A percentile compares a stretch with the other conserved stretches of the same genome.
These are phyloP conservation scores for Coriaria nepalensis DNA, from an alignment of 306 rosid genomes.

Conservation along the genomic window DNA sequence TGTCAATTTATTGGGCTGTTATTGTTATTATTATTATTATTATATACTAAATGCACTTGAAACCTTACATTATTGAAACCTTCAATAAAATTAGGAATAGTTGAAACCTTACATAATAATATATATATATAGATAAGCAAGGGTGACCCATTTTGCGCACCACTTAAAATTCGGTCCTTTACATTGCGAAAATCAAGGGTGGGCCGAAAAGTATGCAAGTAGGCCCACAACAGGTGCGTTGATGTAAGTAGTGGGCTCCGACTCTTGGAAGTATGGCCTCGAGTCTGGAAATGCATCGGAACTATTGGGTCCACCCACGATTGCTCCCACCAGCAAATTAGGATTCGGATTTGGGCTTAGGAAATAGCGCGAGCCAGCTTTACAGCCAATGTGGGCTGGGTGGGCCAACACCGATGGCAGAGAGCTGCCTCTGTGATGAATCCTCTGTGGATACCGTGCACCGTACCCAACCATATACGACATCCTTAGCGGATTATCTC, in stretches of 20 bases:
- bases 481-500: constrained; percentile 81
- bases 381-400: constrained; percentile 65
- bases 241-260: constrained; percentile 90
- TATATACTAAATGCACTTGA: too few species aligned
- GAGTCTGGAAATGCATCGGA: constrained; percentile 79
- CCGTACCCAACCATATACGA: constrained; percentile 99
- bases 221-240: constrained; percentile 88
- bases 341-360: constrained; percentile 75
- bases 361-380: constrained; percentile 60
- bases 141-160: constrained; percentile 32
- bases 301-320: constrained; percentile 81
- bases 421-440: constrained; percentile 83
- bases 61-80: too few species aligned
- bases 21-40: too few species aligned
- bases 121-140: too few species aligned
- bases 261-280: constrained; percentile 74
- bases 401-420: constrained; percentile 64
- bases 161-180: constrained; percentile 8
- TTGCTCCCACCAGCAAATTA: constrained; percentile 60
- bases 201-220: constrained; percentile 74
- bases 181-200: constrained; percentile 23
- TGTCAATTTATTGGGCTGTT: too few species aligned
- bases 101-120: constrained; percentile 7
- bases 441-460: constrained; percentile 69
- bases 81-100: too few species aligned